Conservation (phyloP, 495 filamentous ascomycete genomes). For the Annulohypoxylon stygium region DNA sequence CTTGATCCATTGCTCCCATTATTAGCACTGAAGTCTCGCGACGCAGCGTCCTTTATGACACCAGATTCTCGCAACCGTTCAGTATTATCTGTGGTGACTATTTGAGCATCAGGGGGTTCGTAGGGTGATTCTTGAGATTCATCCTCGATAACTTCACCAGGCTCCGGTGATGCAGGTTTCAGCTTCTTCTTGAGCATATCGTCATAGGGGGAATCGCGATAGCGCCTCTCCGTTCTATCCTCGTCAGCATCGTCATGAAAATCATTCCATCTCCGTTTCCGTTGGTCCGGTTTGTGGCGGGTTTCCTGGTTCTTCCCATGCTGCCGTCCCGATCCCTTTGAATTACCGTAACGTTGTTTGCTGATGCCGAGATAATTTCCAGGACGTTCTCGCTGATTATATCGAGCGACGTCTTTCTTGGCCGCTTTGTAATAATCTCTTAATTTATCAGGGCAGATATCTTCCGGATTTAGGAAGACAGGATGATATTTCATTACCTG, state of each 20-base stretch:
- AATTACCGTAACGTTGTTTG: conserved; percentile 25
- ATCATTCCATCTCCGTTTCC: conserved; percentile 42
- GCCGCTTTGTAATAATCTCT: conserved; percentile 41
- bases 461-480: conserved; percentile 52
- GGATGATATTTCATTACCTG: conserved; percentile 61
- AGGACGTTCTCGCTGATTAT: conserved; percentile 31
- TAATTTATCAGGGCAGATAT: conserved; percentile 42
- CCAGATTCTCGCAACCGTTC: background rate
- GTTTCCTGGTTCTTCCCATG: conserved; percentile 36
- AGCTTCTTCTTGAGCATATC: conserved; percentile 31
- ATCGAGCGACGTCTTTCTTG: conserved; percentile 24
- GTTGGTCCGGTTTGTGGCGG: conserved; percentile 32
- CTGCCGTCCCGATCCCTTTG: conserved; percentile 29
- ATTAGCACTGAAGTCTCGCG: background rate
- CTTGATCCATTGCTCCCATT: background rate
- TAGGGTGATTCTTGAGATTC: conserved; percentile 35
- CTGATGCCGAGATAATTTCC: conserved; percentile 24
- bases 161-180: conserved; percentile 45
- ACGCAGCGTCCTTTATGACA: background rate
- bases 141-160: conserved; percentile 48
- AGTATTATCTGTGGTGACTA: background rate
- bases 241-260: conserved; percentile 16
- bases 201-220: conserved; percentile 29
- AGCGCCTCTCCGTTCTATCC: conserved; percentile 14
- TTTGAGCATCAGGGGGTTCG: conserved; percentile 14